Percentiles rank a stretch among this genome's conserved stretches.
These are phyloP conservation scores for Chlorencoelia australis DNA, from an alignment of 2,329 filamentous ascomycete genomes.

Conservation along the genomic window DNA sequence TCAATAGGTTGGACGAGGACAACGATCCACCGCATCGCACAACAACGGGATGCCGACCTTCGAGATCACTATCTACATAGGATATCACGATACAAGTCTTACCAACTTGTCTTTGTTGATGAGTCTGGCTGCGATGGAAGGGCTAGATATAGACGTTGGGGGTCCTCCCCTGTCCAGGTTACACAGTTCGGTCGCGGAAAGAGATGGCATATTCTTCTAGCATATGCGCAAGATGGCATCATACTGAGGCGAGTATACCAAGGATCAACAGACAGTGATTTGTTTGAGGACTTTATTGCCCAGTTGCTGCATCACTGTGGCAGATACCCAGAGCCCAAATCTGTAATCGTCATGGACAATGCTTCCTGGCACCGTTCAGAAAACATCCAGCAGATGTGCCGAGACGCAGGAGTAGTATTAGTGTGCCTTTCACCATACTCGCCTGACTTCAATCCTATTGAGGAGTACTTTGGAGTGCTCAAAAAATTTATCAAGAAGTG, in stretches of 20 bases:
- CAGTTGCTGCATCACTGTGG: slow-evolving; percentile 15
- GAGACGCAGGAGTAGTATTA: slow-evolving; percentile 25
- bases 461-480: slow-evolving; percentile 30
- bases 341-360: slow-evolving; percentile 28
- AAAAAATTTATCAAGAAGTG: slow-evolving; percentile 27
- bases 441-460: slow-evolving; percentile 29
- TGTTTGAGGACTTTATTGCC: slow-evolving; percentile 27
- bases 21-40: slow-evolving; percentile 21
- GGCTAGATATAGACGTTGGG: slow-evolving; percentile 25
- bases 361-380: slow-evolving; percentile 24
- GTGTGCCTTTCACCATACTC: slow-evolving; percentile 29
- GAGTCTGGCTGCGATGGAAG: slow-evolving; percentile 30
- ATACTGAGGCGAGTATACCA: slow-evolving; percentile 23
- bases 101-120: slow-evolving; percentile 29
- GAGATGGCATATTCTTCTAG: too few species aligned
- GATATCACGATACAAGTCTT: slow-evolving; percentile 24
- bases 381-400: slow-evolving; percentile 25
- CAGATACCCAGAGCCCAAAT: slow-evolving; percentile 24
- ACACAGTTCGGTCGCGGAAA: slow-evolving; percentile 15
- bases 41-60: slow-evolving; percentile 26
- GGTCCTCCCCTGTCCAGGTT: slow-evolving; percentile 20
- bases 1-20: slow-evolving; percentile 24
- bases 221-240: slow-evolving; percentile 20
- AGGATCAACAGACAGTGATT: slow-evolving; percentile 22
- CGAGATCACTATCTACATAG: slow-evolving; percentile 28